Conservation (phyloP, 257 asterid species). For the Penstemon newberryi region DNA sequence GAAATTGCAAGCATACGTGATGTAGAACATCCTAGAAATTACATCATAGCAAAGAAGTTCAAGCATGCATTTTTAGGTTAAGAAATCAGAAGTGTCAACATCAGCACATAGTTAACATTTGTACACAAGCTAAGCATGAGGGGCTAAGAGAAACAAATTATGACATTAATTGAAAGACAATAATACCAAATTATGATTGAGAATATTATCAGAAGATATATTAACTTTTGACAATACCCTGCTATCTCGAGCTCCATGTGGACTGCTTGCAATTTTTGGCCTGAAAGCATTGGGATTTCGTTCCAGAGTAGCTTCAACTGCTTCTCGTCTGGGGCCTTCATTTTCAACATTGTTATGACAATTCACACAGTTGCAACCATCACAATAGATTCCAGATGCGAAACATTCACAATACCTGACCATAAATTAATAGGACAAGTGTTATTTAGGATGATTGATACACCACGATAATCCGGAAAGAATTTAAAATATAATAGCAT, state of each 20-base stretch:
- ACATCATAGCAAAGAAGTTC: no score
- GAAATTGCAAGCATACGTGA: no score
- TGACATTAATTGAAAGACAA: no score
- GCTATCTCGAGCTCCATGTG: conserved; percentile 77
- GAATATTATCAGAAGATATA: neutral
- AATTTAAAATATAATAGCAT: neutral
- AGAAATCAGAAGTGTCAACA: no score
- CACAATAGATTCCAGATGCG: conserved; percentile 91
- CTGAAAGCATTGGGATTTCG: conserved; percentile 96
- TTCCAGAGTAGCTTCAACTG: conserved; percentile 86
- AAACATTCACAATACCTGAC: conserved; percentile 96
- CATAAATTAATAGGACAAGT: conserved; percentile 28
- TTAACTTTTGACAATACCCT: conserved; percentile 48
- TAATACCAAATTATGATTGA: neutral
- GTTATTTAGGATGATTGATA: neutral
- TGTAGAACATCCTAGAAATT: no score
- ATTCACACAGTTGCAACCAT: conserved; percentile 89
- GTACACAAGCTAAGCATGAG: no score
- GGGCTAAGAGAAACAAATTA: no score
- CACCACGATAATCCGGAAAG: neutral
- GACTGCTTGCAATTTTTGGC: conserved; percentile 94
- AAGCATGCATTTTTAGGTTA: no score
- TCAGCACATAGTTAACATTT: neutral
- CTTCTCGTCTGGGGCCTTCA: conserved; percentile 85
- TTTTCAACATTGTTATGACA: conserved; percentile 86